phyloP scores from a whole-genome alignment of 2,329 filamentous ascomycete genomes.

The Lachnellula cervina region DNA sequence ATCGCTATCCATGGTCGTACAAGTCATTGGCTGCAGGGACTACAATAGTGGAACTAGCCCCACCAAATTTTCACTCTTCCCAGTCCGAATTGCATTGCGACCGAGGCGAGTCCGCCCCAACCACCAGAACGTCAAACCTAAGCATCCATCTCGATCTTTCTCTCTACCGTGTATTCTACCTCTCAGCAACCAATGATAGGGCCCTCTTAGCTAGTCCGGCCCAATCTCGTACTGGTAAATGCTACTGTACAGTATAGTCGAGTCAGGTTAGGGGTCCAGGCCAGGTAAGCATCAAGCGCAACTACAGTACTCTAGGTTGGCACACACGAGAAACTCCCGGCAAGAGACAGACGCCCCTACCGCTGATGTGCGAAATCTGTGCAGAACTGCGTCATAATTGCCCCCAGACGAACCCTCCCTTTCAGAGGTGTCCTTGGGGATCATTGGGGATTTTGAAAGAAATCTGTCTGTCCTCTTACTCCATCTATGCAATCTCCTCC shows the following conservation, averaged over 20 bases:
- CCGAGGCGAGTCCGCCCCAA: too few species aligned
- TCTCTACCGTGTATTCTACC: background rate
- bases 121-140: too few species aligned
- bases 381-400: background rate
- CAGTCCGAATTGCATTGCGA: too few species aligned
- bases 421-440: background rate
- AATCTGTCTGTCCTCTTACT: background rate
- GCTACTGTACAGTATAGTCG: too few species aligned
- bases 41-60: too few species aligned
- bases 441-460: background rate
- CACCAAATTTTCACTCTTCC: too few species aligned
- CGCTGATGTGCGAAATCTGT: background rate
- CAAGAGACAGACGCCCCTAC: background rate
- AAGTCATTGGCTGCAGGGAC: too few species aligned
- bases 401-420: too few species aligned
- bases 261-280: background rate
- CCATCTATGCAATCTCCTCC: background rate
- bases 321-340: background rate
- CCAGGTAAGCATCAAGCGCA: background rate
- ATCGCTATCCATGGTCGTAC: too few species aligned
- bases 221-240: too few species aligned
- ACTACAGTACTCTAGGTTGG: background rate
- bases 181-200: background rate
- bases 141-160: background rate
- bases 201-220: too few species aligned